These are phyloP conservation scores for Ilex aquifolium DNA, from an alignment of 257 asterid genomes.

Conservation along the genomic window DNA sequence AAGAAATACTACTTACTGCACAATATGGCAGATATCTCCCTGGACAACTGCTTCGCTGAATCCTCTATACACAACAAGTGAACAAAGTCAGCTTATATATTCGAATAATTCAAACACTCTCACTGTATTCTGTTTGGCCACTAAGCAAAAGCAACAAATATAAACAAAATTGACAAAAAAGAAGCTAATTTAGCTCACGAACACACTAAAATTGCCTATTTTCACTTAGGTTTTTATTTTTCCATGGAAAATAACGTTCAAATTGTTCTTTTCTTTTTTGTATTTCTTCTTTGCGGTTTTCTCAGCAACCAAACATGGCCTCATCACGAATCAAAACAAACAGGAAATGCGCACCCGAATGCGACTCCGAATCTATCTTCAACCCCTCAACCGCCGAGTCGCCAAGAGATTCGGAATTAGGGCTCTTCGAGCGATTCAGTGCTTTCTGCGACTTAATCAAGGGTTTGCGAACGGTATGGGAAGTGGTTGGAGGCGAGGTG, in stretches of 20 bases:
- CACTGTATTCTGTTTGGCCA: background rate
- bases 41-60: slow-evolving; percentile 33
- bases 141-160: background rate
- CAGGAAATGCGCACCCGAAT: slow-evolving; percentile 31
- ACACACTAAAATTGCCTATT: background rate
- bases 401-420: slow-evolving; percentile 19
- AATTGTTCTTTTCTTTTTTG: background rate
- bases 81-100: background rate
- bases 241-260: background rate
- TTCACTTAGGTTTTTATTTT: background rate
- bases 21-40: slow-evolving; percentile 34
- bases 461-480: slow-evolving; percentile 5
- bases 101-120: slow-evolving; percentile 3
- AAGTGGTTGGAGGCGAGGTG: slow-evolving; percentile 17
- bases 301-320: background rate
- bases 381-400: slow-evolving; percentile 28
- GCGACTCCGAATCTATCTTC: slow-evolving; percentile 25
- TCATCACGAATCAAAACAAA: background rate
- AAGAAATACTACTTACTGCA: slow-evolving; percentile 32
- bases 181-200: background rate
- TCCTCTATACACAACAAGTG: slow-evolving; percentile 22
- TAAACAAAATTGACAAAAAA: too few relatives aligned
- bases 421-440: slow-evolving; percentile 4
- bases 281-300: too few relatives aligned
- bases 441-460: background rate